Base-by-base conservation (phyloP, 2,329 filamentous ascomycete species). In the Xylariaceae sp. region DNA sequence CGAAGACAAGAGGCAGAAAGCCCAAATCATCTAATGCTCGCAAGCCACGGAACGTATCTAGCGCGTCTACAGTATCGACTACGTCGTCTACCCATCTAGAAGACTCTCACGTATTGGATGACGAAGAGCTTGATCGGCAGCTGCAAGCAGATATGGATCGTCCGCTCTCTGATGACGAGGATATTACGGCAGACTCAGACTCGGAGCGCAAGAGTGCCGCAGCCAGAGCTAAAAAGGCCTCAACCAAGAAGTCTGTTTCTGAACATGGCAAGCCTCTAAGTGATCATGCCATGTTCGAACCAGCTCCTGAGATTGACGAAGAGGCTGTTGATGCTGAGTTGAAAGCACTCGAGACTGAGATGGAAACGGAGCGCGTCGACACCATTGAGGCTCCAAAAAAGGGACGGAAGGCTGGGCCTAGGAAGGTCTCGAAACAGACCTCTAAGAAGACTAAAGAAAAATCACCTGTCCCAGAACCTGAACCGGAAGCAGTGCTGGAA, bases 51-150 rank as follows among this genome's bases (percentile, higher is more conserved):
- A 79, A 78, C 49, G 60, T 59, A 2, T 81, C 79, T 2, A 60
- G 64, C 29, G 64, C 69, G 26, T 75, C 78, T 1, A 72, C 71
- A 26, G 64, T 67, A 0, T 65, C 68, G 2, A 55, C 65, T 8
- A 55, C 65, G 7, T 65, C 54, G 3, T 66, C 66, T 2, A 43
- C 67, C 4, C 24, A 49, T 28, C 58, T 55, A 3, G 60, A 66
- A 4, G 55, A 68, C n/a, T 64, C 64, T 13, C 62, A 62, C 4
- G 62, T 76, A 9, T 73, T 75, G 0, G 71, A 79, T 41, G 81
- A 87, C 45, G 76, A 80, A 2, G 82, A 85, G 48, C 74, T 87
- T 29, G 80, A 87, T 38, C 74, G 75, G 17, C 78, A 79, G 37
- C 66, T 87, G 1, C 76, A 85, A 53, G 79, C 76, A 2, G 83